phyloP scores from a whole-genome alignment of 305 asterid species.

The Fraxinus sp. region DNA sequence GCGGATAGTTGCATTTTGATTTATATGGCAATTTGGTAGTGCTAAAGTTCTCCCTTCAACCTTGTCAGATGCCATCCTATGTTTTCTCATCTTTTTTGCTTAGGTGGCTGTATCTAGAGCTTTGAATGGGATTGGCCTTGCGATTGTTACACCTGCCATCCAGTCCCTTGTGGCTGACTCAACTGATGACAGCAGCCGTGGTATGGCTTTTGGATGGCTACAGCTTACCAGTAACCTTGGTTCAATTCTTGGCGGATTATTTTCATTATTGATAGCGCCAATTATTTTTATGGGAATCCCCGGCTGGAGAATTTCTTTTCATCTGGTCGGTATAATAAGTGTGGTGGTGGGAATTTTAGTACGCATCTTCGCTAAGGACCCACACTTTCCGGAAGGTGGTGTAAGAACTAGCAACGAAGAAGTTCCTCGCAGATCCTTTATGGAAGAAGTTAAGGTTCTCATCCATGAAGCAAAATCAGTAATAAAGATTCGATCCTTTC shows the following conservation, averaged over 20 bases:
- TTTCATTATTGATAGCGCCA: conserved; percentile 57
- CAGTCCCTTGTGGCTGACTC: conserved; percentile 30
- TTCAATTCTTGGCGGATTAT: conserved; percentile 62
- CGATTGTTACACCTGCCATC: conserved; percentile 77
- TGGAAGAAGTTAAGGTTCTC: conserved; percentile 42
- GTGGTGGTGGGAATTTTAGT: conserved; percentile 60
- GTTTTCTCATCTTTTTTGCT: conserved; percentile 4
- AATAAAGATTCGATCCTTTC: conserved; percentile 59
- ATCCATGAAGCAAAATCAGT: conserved; percentile 57
- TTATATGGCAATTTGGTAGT: not conserved
- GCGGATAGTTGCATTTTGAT: not conserved
- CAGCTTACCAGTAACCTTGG: conserved; percentile 80
- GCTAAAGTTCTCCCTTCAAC: not conserved
- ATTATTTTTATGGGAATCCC: conserved; percentile 52
- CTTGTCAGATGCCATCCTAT: not conserved
- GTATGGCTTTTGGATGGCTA: conserved; percentile 80
- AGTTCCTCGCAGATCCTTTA: conserved; percentile 36
- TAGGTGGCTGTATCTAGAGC: conserved; percentile 84
- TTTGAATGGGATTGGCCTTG: conserved; percentile 78
- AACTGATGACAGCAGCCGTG: conserved; percentile 62
- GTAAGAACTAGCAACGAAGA: conserved; percentile 11
- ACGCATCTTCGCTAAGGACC: conserved; percentile 62
- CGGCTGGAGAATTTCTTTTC: conserved; percentile 80
- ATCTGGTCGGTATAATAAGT: conserved; percentile 63
- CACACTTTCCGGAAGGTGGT: conserved; percentile 49